These are phyloP conservation scores for Excoecaria agallocha DNA, from an alignment of 345 rosid genomes.

Conservation along the genomic window DNA sequence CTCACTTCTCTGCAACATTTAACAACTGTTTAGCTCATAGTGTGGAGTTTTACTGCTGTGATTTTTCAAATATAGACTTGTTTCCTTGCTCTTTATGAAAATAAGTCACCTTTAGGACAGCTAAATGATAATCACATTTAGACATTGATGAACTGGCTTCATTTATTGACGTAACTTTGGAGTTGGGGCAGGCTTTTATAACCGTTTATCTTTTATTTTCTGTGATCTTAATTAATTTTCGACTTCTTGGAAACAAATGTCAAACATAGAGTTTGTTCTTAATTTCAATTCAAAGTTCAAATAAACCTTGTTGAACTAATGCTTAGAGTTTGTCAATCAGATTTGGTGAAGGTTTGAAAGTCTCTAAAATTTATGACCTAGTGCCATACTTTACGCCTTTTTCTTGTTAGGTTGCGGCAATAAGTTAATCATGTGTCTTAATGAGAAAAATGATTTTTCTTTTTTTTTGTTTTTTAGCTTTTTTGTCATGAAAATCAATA, in stretches of 20 bases:
- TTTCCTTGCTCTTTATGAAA: slow-evolving; percentile 11
- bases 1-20: background rate
- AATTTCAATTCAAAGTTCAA: background rate
- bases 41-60: background rate
- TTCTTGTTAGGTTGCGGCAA: background rate
- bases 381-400: background rate
- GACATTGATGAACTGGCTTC: slow-evolving; percentile 1
- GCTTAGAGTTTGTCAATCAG: background rate
- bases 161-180: slow-evolving; percentile 5
- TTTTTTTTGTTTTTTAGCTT: background rate
- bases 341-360: background rate
- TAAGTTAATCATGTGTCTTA: background rate
- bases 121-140: background rate
- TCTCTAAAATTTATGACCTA: background rate
- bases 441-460: background rate
- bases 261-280: background rate
- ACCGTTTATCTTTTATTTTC: background rate
- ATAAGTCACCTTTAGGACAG: background rate
- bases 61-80: slow-evolving; percentile 8
- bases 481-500: background rate
- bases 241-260: background rate
- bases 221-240: background rate
- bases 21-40: background rate
- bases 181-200: slow-evolving; percentile 15
- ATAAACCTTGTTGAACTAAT: slow-evolving; percentile 3